Conservation (phyloP, 2,329 filamentous ascomycete species). For the Proliferodiscus dingleyae region DNA sequence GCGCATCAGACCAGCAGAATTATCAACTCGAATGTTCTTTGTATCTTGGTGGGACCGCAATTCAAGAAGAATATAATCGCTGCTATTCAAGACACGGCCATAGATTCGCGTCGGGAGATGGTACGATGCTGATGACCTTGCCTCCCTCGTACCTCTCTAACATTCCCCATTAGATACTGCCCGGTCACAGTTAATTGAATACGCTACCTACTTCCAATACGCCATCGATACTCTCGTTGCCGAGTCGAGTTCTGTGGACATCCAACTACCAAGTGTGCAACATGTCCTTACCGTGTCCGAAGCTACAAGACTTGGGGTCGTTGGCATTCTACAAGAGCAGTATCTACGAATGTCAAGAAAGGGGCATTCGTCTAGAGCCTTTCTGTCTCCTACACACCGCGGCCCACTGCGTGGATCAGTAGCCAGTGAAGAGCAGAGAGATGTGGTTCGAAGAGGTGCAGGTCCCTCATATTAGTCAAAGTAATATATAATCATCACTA, state of each 20-base stretch:
- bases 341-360: slow-evolving; percentile 7
- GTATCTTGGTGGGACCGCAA: slow-evolving; percentile 1
- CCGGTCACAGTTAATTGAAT: slow-evolving; percentile 2
- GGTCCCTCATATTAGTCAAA: neutral
- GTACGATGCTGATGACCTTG: too few relatives aligned
- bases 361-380: neutral
- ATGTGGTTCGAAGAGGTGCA: slow-evolving; percentile 5
- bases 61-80: slow-evolving; percentile 11
- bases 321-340: slow-evolving; percentile 6
- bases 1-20: slow-evolving; percentile 2
- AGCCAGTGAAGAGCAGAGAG: slow-evolving; percentile 4
- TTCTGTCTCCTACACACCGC: slow-evolving; percentile 6
- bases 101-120: slow-evolving; percentile 8
- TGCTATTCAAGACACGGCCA: slow-evolving; percentile 5
- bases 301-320: slow-evolving; percentile 3
- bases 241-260: neutral
- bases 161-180: neutral
- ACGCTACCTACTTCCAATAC: slow-evolving; percentile 7
- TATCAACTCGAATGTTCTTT: slow-evolving; percentile 7
- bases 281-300: slow-evolving; percentile 6
- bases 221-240: neutral
- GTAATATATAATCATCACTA: too few relatives aligned
- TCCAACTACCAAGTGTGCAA: slow-evolving; percentile 2
- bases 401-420: slow-evolving; percentile 8
- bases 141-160: neutral